These are phyloP conservation scores for Tricladium varicosporioides DNA, from an alignment of 2,329 filamentous ascomycete genomes.

Conservation along the genomic window DNA sequence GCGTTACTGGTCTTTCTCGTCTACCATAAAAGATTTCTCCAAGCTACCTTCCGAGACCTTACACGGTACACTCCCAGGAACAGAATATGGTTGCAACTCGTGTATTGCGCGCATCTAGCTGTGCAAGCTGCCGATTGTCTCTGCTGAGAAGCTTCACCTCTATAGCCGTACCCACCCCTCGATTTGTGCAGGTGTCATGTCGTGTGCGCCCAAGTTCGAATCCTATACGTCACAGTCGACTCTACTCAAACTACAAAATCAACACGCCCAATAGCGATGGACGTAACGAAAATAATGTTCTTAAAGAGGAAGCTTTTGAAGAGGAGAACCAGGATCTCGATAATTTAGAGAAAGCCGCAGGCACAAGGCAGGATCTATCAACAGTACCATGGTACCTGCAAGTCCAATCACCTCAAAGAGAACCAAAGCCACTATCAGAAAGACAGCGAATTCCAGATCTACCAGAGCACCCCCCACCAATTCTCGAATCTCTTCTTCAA, in stretches of 20 bases:
- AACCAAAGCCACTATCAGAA: constrained; percentile 43
- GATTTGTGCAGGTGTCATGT: constrained; percentile 7
- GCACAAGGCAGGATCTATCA: constrained; percentile 10
- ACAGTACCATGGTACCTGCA: constrained; percentile 81
- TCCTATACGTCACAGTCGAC: constrained; percentile 11
- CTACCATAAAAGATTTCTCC: not conserved
- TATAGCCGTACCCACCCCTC: constrained; percentile 22
- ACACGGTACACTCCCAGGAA: not conserved
- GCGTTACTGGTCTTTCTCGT: not conserved
- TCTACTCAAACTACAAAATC: constrained; percentile 11
- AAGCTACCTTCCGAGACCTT: not conserved
- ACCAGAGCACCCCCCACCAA: constrained; percentile 58
- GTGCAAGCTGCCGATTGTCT: constrained; percentile 31
- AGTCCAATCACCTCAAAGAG: constrained; percentile 50
- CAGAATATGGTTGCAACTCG: constrained; percentile 28
- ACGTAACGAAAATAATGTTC: not conserved
- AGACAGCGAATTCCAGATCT: constrained; percentile 59
- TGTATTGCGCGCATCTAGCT: constrained; percentile 31
- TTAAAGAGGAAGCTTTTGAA: constrained; percentile 7
- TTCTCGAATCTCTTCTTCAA: constrained; percentile 71
- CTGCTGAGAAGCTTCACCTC: constrained; percentile 30
- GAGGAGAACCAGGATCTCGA: constrained; percentile 16
- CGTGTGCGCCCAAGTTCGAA: constrained; percentile 9
- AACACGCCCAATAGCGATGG: constrained; percentile 1
- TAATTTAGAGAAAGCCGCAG: constrained; percentile 3